Percentiles rank a stretch among this genome's conserved stretches.
Conservation (phyloP, 345 rosid genomes). For the Salix caprea region DNA sequence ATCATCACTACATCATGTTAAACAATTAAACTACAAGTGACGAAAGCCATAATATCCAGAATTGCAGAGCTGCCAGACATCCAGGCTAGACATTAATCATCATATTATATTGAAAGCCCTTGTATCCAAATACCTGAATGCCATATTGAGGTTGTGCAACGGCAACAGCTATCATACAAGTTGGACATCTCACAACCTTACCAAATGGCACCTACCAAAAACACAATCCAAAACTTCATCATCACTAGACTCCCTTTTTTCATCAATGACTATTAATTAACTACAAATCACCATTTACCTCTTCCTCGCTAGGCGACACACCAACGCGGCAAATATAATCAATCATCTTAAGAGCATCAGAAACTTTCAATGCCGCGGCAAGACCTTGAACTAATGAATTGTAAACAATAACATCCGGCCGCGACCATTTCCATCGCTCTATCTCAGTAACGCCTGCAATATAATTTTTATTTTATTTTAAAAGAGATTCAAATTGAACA, state of each 20-base stretch:
- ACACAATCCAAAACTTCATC: not conserved
- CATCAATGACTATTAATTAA: too few relatives aligned
- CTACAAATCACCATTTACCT: constrained; percentile 33
- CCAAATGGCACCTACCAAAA: constrained; percentile 82
- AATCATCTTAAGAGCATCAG: constrained; percentile 73
- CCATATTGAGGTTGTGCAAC: constrained; percentile 93
- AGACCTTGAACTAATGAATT: constrained; percentile 59
- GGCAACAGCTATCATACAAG: constrained; percentile 68
- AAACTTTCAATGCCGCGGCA: constrained; percentile 70
- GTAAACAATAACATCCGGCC: constrained; percentile 70
- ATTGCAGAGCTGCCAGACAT: too few relatives aligned
- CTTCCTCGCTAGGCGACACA: constrained; percentile 68
- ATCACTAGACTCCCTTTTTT: too few relatives aligned
- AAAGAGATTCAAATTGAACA: not conserved
- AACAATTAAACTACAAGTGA: not conserved
- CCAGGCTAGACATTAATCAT: not conserved
- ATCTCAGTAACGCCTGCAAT: constrained; percentile 50
- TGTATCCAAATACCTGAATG: constrained; percentile 51
- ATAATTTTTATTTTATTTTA: too few relatives aligned
- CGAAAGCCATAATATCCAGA: not conserved
- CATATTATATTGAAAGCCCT: not conserved
- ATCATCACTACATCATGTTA: not conserved
- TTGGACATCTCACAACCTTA: constrained; percentile 86
- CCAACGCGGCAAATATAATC: constrained; percentile 73
- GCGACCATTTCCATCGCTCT: constrained; percentile 84